Percentiles rank a stretch among this genome's conserved stretches.
These are phyloP conservation scores for Globisporangium apiculatum DNA, from an alignment of 352 stramenopile genomes.

Conservation along the genomic window DNA sequence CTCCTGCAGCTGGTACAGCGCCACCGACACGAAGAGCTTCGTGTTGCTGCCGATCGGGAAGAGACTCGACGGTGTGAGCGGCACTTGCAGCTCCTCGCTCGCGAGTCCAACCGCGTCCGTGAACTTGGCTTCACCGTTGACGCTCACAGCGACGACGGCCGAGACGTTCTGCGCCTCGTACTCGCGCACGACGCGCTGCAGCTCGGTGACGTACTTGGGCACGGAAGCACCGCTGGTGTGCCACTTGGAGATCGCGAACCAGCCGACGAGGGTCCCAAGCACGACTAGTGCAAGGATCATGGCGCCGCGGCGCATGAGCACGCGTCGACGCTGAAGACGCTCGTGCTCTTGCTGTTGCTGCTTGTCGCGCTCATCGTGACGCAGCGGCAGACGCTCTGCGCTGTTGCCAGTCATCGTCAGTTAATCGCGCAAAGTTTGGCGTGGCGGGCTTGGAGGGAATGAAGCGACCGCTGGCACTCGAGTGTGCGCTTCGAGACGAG, in stretches of 20 bases:
- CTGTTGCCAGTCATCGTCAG: not conserved
- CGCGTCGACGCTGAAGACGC: not conserved
- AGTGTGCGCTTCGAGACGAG: no score
- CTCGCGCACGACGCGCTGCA: not conserved
- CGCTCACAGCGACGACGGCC: slow-evolving; percentile 31
- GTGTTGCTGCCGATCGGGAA: slow-evolving; percentile 55
- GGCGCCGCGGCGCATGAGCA: not conserved
- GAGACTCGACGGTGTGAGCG: slow-evolving; percentile 29
- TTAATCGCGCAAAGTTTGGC: not conserved
- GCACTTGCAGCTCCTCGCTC: slow-evolving; percentile 32
- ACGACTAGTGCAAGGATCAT: not conserved
- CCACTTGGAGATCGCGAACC: not conserved
- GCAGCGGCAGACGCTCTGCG: slow-evolving; percentile 6
- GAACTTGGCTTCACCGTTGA: slow-evolving; percentile 37
- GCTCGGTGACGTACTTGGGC: not conserved
- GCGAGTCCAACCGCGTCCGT: slow-evolving; percentile 27
- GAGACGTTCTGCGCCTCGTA: slow-evolving; percentile 22
- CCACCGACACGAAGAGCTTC: slow-evolving; percentile 42
- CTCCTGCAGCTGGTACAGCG: slow-evolving; percentile 56
- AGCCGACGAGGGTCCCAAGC: not conserved
- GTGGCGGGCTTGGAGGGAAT: no score
- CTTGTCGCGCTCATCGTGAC: not conserved
- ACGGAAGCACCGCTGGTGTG: no score
- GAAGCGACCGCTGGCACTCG: no score
- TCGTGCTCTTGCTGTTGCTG: not conserved